A percentile compares a stretch with the other conserved stretches of the same genome.
Conservation (phyloP, 345 rosid genomes). For the Arabidopsis suecica region DNA sequence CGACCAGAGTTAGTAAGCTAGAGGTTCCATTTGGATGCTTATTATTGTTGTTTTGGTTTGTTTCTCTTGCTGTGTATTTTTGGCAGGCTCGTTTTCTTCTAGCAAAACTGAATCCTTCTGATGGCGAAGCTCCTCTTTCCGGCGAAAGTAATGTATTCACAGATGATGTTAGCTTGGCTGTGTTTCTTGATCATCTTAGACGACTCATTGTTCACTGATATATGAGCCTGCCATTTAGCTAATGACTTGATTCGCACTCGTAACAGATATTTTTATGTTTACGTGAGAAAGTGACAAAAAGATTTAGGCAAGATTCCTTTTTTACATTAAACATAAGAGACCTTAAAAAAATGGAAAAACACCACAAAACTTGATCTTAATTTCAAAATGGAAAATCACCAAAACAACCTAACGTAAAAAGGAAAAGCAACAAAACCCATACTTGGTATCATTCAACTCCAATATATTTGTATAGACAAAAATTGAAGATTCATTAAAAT, state of each 20-base stretch:
- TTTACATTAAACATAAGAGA: background rate
- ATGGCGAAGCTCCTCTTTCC: slow-evolving; percentile 51
- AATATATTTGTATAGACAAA: slow-evolving; percentile 12
- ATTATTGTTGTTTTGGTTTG: slow-evolving; percentile 10
- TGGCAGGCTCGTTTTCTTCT: slow-evolving; percentile 95
- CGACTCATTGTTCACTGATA: slow-evolving; percentile 70
- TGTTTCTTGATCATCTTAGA: slow-evolving; percentile 93
- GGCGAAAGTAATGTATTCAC: slow-evolving; percentile 81
- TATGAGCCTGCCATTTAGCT: background rate
- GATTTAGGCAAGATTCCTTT: background rate
- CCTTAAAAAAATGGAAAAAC: background rate
- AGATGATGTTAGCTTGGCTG: slow-evolving; percentile 92
- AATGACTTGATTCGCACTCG: background rate
- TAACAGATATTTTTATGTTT: background rate
- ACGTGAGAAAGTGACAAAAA: background rate
- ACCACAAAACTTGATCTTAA: background rate
- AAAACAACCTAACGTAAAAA: background rate
- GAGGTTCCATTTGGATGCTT: background rate
- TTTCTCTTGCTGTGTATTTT: slow-evolving; percentile 10
- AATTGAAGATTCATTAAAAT: slow-evolving; percentile 11
- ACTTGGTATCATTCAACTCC: background rate
- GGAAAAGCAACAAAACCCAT: background rate
- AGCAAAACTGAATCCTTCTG: slow-evolving; percentile 89
- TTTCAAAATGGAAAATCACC: too few relatives aligned
- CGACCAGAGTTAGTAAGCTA: background rate